These are phyloP conservation scores for Coemansia javaensis DNA, from an alignment of 192 early-diverging fungal genomes.

Conservation along the genomic window DNA sequence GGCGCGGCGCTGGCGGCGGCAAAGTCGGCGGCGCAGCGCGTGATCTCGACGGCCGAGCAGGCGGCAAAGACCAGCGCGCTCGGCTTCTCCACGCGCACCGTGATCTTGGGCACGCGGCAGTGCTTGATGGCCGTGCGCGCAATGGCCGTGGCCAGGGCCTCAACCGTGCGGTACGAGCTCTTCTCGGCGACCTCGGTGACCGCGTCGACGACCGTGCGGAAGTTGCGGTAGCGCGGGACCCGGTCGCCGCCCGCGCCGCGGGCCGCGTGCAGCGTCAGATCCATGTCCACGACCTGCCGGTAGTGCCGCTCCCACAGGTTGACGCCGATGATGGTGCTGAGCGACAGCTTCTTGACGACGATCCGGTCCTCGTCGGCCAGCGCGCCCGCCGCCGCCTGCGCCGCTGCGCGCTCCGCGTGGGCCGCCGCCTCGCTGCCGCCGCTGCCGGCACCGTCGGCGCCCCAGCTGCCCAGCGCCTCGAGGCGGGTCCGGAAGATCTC, in stretches of 20 bases:
- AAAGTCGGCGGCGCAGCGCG: conserved; percentile 59
- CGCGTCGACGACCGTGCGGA: conserved; percentile 81
- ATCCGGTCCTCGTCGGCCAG: conserved; percentile 67
- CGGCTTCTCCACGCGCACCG: conserved; percentile 90
- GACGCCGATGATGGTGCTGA: conserved; percentile 89
- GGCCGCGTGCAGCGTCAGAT: conserved; percentile 51
- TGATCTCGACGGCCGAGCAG: conserved; percentile 87
- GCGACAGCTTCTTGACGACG: conserved; percentile 74
- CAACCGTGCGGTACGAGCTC: conserved; percentile 90
- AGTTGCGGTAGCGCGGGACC: conserved; percentile 75
- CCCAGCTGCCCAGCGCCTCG: conserved; percentile 50
- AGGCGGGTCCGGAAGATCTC: conserved; percentile 73
- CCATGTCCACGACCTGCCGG: conserved; percentile 82
- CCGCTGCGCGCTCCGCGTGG: conserved; percentile 23
- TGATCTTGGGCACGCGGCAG: conserved; percentile 84
- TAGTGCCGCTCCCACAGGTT: conserved; percentile 95
- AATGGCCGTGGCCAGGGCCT: conserved; percentile 81
- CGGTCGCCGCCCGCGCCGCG: conserved; percentile 47
- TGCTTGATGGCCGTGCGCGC: conserved; percentile 71
- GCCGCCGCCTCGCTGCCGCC: conserved; percentile 1
- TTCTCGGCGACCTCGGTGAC: conserved; percentile 79
- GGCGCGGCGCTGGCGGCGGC: conserved; percentile 8
- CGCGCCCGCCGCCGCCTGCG: conserved; percentile 27
- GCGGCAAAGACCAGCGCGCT: conserved; percentile 89
- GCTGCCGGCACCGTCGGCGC: conserved; percentile 3